Evolutionary conservation across 2,329 filamentous ascomycete species (phyloP).

Genomic region (Claviceps sorghi): DNA sequence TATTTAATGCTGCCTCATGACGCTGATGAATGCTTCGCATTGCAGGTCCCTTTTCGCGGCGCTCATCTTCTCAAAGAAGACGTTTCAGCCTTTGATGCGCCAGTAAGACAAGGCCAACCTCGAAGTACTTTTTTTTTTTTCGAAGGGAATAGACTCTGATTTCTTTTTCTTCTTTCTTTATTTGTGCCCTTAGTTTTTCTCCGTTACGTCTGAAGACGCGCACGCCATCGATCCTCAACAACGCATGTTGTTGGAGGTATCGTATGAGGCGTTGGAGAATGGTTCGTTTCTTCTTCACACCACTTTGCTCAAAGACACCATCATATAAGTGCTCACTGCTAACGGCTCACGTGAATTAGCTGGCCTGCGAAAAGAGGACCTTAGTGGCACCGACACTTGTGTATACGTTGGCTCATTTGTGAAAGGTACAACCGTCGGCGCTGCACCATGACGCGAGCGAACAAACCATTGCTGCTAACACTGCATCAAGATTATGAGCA

Average conservation of each 20-base stretch:
- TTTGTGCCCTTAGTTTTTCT: constrained; percentile 29
- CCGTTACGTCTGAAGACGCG: constrained; percentile 33
- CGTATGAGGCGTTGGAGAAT: constrained; percentile 36
- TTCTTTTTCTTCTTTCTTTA: not conserved
- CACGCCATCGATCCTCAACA: constrained; percentile 39
- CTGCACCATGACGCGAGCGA: not conserved
- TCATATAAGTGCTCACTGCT: not conserved
- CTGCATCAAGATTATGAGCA: constrained; percentile 31
- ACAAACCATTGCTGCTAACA: not conserved
- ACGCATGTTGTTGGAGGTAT: constrained; percentile 34
- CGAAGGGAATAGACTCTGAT: not conserved
- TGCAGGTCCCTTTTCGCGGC: constrained; percentile 31
- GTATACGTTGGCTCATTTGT: constrained; percentile 38
- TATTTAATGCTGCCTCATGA: not conserved
- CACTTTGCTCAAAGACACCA: not conserved
- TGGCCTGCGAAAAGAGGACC: constrained; percentile 27
- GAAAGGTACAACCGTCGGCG: constrained; percentile 22
- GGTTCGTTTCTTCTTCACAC: constrained; percentile 16
- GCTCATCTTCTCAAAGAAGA: constrained; percentile 36
- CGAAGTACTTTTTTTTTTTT: not conserved
- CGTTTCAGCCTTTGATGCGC: constrained; percentile 32
- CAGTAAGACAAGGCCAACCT: constrained; percentile 19
- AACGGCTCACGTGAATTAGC: constrained; percentile 15
- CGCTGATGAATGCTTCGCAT: constrained; percentile 4
- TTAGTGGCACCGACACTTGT: constrained; percentile 29